A percentile compares a stretch with the other conserved stretches of the same genome.
phyloP scores from a whole-genome alignment of 768 basidiomycete genomes.

The Dictyophora rubrovolvata region DNA sequence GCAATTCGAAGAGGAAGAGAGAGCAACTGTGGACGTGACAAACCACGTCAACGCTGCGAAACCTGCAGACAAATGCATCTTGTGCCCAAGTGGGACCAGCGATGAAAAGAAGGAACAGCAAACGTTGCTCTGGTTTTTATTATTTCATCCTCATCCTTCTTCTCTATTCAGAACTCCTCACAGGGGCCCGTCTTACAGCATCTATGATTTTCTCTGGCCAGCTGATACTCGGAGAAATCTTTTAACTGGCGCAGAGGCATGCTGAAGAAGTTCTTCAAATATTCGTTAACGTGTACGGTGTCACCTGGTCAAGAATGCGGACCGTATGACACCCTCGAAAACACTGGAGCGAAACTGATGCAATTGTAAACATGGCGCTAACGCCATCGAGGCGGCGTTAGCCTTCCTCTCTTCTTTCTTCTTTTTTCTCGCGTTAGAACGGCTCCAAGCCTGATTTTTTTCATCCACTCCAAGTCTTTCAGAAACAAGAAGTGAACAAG shows the following conservation, averaged over 20 bases:
- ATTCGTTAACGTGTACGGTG: background rate
- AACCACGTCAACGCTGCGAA: background rate
- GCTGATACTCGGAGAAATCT: background rate
- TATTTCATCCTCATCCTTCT: background rate
- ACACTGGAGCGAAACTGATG: background rate
- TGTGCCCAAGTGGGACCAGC: background rate
- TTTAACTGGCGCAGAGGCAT: background rate
- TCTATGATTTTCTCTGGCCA: background rate
- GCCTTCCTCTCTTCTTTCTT: too few species aligned
- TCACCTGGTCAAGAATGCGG: background rate
- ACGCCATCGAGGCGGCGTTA: background rate
- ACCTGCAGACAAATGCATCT: background rate
- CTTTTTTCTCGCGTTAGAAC: too few species aligned
- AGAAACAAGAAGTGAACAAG: background rate
- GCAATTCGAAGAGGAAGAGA: slow-evolving; percentile 1
- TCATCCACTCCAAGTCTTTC: background rate
- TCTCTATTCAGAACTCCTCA: background rate
- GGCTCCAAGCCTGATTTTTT: too few species aligned
- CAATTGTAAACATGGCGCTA: background rate
- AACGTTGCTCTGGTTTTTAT: background rate
- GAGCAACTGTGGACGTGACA: background rate
- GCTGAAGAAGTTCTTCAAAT: background rate
- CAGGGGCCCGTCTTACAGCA: background rate
- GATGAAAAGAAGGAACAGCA: background rate
- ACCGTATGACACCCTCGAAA: background rate